phyloP scores from a whole-genome alignment of 768 basidiomycete species.

The Suillus subluteus region DNA sequence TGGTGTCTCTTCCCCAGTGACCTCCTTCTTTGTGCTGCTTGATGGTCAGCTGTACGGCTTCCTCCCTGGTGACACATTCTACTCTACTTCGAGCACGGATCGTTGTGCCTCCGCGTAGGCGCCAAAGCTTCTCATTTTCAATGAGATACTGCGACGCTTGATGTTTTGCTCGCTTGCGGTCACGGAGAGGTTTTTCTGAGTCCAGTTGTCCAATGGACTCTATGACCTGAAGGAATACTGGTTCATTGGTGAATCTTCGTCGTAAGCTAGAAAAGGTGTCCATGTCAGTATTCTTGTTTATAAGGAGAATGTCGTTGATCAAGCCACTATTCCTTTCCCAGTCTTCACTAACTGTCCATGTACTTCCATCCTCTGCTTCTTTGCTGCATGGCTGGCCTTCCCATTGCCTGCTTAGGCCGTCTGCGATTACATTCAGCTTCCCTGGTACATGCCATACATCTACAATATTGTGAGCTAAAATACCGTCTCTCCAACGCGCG shows the following conservation, averaged over 20 bases:
- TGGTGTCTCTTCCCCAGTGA: too few species aligned
- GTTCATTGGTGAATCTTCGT: too few species aligned
- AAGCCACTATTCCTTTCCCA: too few species aligned
- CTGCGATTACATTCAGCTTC: conserved; percentile 17
- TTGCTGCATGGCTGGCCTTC: neutral
- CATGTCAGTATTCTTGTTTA: too few species aligned
- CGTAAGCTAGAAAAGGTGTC: too few species aligned
- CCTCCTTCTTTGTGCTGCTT: too few species aligned
- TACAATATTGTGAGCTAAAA: conserved; percentile 28
- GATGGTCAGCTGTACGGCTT: too few species aligned
- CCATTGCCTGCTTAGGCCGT: conserved; percentile 25
- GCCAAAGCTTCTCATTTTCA: conserved; percentile 1
- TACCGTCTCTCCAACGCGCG: conserved; percentile 29
- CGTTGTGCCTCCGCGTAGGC: neutral
- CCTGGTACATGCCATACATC: conserved; percentile 30
- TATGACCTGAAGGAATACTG: conserved; percentile 10
- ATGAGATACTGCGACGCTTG: conserved; percentile 19
- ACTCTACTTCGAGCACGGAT: too few species aligned
- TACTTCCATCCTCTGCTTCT: conserved; percentile 9
- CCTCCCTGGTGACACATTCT: too few species aligned
- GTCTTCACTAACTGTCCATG: too few species aligned
- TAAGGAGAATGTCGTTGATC: too few species aligned
- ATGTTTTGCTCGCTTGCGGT: conserved; percentile 22
- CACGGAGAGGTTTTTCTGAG: conserved; percentile 8
- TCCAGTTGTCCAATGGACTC: conserved; percentile 20